Base-by-base conservation (phyloP, 441 rosid species). In the Metrosideros polymorpha region DNA sequence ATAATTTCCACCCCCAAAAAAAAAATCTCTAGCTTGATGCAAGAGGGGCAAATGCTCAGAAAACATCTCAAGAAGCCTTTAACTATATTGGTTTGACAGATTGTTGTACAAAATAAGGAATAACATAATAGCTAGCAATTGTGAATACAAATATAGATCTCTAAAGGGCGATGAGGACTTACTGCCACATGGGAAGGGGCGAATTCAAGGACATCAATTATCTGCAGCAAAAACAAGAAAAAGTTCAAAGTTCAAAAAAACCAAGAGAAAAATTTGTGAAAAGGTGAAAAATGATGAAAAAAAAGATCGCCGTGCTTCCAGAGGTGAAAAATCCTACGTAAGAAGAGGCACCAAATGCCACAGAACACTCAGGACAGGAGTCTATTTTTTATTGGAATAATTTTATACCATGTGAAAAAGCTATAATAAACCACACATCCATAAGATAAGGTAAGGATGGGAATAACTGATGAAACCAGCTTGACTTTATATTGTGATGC, bases 151-250 rank as follows among this genome's bases (percentile, higher is more conserved):
- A 83, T 6, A 85, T 43, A 53, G 55, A 86, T 52, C 30, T 76
- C 63, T 49, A 51, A 82, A 32, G 89, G 53, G 83, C 9, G 59
- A 89, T 29, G 75, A 85, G 86, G 82, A 86, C 89, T 90, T 94
- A 98, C 99, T 94, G 95, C 99, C 83, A 94, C 97, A 92, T 95
- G 98, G 50, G 99, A 92, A 89, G 99, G 99, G 66, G 92, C 85
- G 84, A 95, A 93, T 88, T 95, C 95, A 92, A 98, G 90, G 91
- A 95, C 99, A 92, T 98, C 98, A 89, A 98, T 89, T 71, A 96
- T 92, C 99, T 98, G 98, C 92, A 91, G 87, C 85, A 89, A 66
- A 91, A 52, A 90, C 42, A 82, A 85, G 54, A 50, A 17, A 82
- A 45, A 35, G 55, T n/a, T 12, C 42, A 42, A 32, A 50, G 43